Conservation (phyloP, 192 early-diverging fungal genomes). For the Nowakowskiella sp. region DNA sequence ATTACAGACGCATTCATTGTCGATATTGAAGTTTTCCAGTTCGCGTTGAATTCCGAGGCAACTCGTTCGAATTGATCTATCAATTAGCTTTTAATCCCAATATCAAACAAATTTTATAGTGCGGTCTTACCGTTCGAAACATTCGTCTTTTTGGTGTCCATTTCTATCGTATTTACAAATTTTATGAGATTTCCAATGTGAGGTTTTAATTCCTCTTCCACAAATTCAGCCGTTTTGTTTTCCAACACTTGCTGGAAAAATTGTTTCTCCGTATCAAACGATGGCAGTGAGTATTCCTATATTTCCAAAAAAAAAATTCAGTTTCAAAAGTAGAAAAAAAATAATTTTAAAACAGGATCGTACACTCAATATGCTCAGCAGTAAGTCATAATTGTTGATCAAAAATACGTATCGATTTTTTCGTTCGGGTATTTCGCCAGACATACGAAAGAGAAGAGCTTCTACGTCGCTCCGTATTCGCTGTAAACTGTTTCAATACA, state of each 20-base stretch:
- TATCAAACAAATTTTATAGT: slow-evolving; percentile 2
- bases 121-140: slow-evolving; percentile 31
- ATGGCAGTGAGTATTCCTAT: slow-evolving; percentile 35
- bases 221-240: slow-evolving; percentile 66
- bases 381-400: slow-evolving; percentile 93
- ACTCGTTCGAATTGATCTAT: slow-evolving; percentile 57
- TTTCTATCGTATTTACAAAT: slow-evolving; percentile 68
- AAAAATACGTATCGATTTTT: slow-evolving; percentile 69
- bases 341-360: slow-evolving; percentile 28
- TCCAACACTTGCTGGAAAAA: slow-evolving; percentile 57
- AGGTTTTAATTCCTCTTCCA: slow-evolving; percentile 77
- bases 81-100: slow-evolving; percentile 5
- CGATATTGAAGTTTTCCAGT: slow-evolving; percentile 68
- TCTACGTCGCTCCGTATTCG: slow-evolving; percentile 73
- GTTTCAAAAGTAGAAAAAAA: not conserved
- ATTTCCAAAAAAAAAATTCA: not conserved
- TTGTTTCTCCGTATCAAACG: slow-evolving; percentile 39
- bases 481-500: slow-evolving; percentile 43
- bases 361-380: slow-evolving; percentile 72
- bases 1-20: slow-evolving; percentile 79
- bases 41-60: slow-evolving; percentile 65
- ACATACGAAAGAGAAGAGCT: slow-evolving; percentile 62
- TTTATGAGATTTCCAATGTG: slow-evolving; percentile 73
- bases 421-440: slow-evolving; percentile 59
- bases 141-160: slow-evolving; percentile 47